Conservation (phyloP, 1,284 basidiomycete species). For the Puccinia coronata region DNA sequence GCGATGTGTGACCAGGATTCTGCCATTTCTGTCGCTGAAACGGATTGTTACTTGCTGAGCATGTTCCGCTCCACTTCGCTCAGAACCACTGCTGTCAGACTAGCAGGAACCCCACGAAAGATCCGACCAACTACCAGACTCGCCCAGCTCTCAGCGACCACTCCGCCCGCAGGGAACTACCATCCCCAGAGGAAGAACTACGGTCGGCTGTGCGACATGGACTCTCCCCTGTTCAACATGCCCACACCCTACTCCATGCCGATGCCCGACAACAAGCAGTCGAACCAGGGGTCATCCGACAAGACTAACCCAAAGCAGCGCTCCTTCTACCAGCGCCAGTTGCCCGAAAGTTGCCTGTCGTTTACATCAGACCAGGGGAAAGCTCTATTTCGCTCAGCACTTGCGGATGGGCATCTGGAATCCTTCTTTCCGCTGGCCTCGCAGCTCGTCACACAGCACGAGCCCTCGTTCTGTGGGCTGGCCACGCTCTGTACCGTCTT, state of each 20-base stretch:
- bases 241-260: not conserved
- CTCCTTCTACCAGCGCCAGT: conserved; percentile 55
- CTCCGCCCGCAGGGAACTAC: no score
- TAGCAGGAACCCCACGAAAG: no score
- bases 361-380: conserved; percentile 53
- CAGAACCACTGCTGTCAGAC: not conserved
- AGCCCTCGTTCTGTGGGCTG: conserved; percentile 54
- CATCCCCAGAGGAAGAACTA: no score
- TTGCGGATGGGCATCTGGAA: conserved; percentile 53
- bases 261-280: not conserved
- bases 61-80: not conserved
- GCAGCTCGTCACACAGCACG: conserved; percentile 54
- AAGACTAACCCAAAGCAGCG: not conserved
- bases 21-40: no score
- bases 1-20: no score
- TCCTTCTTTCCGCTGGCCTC: conserved; percentile 54
- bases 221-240: not conserved
- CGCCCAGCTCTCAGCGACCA: no score
- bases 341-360: conserved; percentile 52
- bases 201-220: no score
- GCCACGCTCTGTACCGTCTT: conserved; percentile 55
- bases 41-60: no score
- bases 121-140: no score
- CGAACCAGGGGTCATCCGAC: not conserved
- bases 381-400: conserved; percentile 51